phyloP scores from a whole-genome alignment of 768 basidiomycete genomes.

The Lentinula sp. region DNA sequence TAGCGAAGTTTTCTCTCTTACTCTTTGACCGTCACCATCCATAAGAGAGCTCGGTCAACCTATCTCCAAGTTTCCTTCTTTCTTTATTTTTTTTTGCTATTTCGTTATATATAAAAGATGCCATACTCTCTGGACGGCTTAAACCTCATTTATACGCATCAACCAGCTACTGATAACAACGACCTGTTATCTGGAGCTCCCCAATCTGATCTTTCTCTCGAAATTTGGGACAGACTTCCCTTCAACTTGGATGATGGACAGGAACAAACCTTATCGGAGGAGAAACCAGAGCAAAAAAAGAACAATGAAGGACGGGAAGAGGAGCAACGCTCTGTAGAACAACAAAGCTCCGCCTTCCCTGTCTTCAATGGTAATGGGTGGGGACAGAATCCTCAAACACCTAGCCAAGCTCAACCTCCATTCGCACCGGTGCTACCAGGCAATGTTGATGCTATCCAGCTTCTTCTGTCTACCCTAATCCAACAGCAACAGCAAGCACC shows the following conservation, averaged over 20 bases:
- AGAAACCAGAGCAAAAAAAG: conserved; percentile 25
- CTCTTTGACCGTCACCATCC: not conserved
- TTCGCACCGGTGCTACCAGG: conserved; percentile 19
- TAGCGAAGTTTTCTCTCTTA: not conserved
- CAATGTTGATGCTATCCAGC: conserved; percentile 33
- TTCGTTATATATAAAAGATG: conserved; percentile 27
- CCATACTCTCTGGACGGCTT: conserved; percentile 70
- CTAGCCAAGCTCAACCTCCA: conserved; percentile 27
- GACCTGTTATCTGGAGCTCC: conserved; percentile 51
- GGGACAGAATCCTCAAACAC: conserved; percentile 36
- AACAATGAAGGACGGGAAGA: conserved; percentile 43
- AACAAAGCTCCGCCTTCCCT: conserved; percentile 54
- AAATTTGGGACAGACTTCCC: conserved; percentile 73
- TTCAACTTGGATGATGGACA: conserved; percentile 74
- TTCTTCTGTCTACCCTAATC: conserved; percentile 36
- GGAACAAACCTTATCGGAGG: conserved; percentile 21
- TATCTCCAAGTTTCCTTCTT: not conserved
- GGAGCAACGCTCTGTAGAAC: conserved; percentile 35
- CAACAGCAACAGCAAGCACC: conserved; percentile 27
- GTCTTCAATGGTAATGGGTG: not conserved
- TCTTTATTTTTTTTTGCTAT: not conserved
- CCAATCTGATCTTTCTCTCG: conserved; percentile 60
- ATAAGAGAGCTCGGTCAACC: not conserved
- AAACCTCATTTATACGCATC: conserved; percentile 63
- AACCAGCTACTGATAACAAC: conserved; percentile 36